These are phyloP conservation scores for Fusarium globosum DNA, from an alignment of 2,329 filamentous ascomycete genomes.

Conservation along the genomic window DNA sequence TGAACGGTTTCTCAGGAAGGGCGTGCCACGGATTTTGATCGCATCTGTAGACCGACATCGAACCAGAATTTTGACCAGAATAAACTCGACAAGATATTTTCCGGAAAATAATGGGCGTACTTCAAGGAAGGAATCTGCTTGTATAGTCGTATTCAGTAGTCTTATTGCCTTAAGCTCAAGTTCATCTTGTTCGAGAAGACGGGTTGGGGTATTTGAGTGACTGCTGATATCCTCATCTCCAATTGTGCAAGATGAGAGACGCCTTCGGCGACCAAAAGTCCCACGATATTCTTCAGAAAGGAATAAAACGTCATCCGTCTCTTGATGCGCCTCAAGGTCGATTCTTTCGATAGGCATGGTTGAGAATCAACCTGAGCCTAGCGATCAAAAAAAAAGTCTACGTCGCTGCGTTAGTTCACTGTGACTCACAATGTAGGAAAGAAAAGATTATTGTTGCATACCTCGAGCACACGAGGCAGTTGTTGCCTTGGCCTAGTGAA, in stretches of 20 bases:
- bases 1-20: constrained; percentile 51
- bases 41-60: constrained; percentile 34
- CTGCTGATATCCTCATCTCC: neutral
- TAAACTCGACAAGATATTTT: constrained; percentile 47
- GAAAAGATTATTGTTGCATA: neutral
- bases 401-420: constrained; percentile 2
- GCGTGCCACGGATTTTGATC: constrained; percentile 52
- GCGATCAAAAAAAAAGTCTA: neutral
- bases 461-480: neutral
- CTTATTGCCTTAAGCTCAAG: constrained; percentile 32
- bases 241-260: constrained; percentile 43
- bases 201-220: constrained; percentile 29
- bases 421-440: neutral
- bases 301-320: constrained; percentile 27
- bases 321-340: constrained; percentile 5
- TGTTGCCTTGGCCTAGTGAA: neutral
- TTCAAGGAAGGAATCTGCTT: constrained; percentile 46
- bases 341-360: constrained; percentile 19
- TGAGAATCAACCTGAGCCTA: neutral
- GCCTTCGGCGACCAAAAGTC: neutral
- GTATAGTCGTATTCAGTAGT: constrained; percentile 19
- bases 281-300: constrained; percentile 21
- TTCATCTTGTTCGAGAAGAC: constrained; percentile 39
- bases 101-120: constrained; percentile 39
- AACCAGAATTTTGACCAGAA: constrained; percentile 58